These are phyloP conservation scores for Pterocarpus santalinus DNA, from an alignment of 306 rosid genomes.

Conservation along the genomic window DNA sequence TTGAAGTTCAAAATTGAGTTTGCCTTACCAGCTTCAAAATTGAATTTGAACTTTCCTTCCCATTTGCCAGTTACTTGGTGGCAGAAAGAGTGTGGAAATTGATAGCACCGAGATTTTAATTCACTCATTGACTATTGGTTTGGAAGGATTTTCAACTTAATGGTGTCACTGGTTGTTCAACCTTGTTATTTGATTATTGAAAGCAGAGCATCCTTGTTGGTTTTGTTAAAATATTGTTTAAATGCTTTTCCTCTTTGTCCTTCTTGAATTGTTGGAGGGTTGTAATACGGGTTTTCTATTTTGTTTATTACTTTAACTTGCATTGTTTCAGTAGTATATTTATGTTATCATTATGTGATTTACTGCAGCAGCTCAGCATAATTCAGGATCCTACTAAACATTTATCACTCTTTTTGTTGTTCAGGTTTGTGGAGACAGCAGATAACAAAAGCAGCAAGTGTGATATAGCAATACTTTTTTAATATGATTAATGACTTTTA, in stretches of 20 bases:
- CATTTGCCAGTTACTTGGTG: conserved; percentile 39
- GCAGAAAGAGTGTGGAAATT: conserved; percentile 26
- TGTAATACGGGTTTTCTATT: conserved; percentile 17
- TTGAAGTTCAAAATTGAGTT: conserved; percentile 46
- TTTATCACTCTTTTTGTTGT: conserved; percentile 40
- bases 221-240: not conserved
- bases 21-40: conserved; percentile 12
- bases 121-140: conserved; percentile 19
- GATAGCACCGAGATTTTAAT: conserved; percentile 1
- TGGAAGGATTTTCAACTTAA: conserved; percentile 36
- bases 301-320: conserved; percentile 37
- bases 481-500: conserved; percentile 35
- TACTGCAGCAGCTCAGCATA: conserved; percentile 3
- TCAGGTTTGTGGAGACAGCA: conserved; percentile 51
- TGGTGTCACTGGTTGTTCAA: conserved; percentile 26
- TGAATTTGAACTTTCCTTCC: not conserved
- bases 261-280: not conserved
- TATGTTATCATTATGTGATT: conserved; percentile 20
- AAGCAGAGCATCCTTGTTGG: conserved; percentile 35
- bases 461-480: conserved; percentile 1
- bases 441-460: conserved; percentile 51
- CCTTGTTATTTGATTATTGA: conserved; percentile 10
- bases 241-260: conserved; percentile 17
- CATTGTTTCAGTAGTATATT: not conserved
- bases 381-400: conserved; percentile 33